A percentile compares a stretch with the other conserved stretches of the same genome.
Conservation (phyloP, 2,329 filamentous ascomycete genomes). For the Ophiostoma sp. region DNA sequence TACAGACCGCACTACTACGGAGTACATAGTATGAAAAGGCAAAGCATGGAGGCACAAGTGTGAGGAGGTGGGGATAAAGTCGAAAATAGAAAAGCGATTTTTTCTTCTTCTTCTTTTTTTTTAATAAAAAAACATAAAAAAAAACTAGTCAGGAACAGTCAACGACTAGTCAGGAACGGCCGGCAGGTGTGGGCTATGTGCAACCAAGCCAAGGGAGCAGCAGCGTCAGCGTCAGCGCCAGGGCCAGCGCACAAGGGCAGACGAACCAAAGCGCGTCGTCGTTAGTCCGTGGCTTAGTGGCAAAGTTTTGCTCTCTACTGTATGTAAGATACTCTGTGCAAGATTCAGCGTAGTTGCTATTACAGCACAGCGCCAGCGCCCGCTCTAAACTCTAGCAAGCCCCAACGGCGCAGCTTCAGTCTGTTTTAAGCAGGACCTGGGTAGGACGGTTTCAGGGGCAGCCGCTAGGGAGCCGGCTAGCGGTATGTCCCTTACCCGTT, state of each 20-base stretch:
- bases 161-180: constrained; percentile 13
- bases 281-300: not conserved
- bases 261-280: constrained; percentile 8
- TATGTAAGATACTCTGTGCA: not conserved
- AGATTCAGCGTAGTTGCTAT: no score
- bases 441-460: constrained; percentile 6
- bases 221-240: not conserved
- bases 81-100: not conserved
- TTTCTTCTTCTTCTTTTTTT: no score
- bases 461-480: constrained; percentile 6
- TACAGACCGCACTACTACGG: no score
- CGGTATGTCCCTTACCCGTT: constrained; percentile 7
- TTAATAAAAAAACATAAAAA: not conserved
- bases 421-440: constrained; percentile 11
- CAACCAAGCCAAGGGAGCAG: constrained; percentile 1
- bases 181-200: not conserved
- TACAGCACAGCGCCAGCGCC: not conserved
- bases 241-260: constrained; percentile 5
- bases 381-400: not conserved
- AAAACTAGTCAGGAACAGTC: constrained; percentile 11
- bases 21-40: not conserved
- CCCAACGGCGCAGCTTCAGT: constrained; percentile 8
- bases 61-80: not conserved
- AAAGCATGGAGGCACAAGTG: not conserved
- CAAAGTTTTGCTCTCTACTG: not conserved